Base-by-base conservation (phyloP, 345 rosid genomes). In the Tarenaya hassleriana region DNA sequence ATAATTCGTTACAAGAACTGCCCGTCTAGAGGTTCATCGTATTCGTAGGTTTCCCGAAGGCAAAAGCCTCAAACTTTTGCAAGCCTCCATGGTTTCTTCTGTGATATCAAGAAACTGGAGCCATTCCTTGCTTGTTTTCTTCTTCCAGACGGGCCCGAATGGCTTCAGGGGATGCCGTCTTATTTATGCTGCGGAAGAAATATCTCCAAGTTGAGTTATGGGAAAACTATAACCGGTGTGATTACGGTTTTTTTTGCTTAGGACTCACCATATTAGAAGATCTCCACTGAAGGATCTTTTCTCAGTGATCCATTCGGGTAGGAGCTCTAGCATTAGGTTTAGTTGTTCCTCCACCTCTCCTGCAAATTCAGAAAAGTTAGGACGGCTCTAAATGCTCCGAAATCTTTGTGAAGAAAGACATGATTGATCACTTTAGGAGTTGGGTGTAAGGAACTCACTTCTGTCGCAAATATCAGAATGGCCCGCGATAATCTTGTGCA, bases 311-410 rank as follows among this genome's bases (percentile, higher is more conserved):
- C 95, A 86, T 50, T 86, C 89, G 0, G 97, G 99, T 55, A 78
- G 89, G 15, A 86, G 70, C 61, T 88, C 92, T 61, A 63, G 73
- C 73, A 94, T 37, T 71, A 88, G 50, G 24, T 59, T 68, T 12
- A 86, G 68, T 60, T 81, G 97, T 61, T 88, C 97, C 66, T 86
- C 92, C 41, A 84, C 76, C 71, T 85, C 95, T 67, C 66, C 95
- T 86, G 79, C 37, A 34, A 68, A 60, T 0, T 2, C 4, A 27
- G 31, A 47, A 4, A 3, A 39, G 43, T 64, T 38, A 50, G 53
- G 43, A 47, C 45, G 34, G n/a, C 19, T 38, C 17, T 18, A 0
- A 56, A 15, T n/a, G n/a, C n/a, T n/a, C 14, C 34, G 14, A 10
- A 8, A 27, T 32, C 32, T 19, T 41, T 16, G 19, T 8, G 0